Evolutionary conservation across 306 rosid species (phyloP).

Genomic region (Vigna trinervia): DNA sequence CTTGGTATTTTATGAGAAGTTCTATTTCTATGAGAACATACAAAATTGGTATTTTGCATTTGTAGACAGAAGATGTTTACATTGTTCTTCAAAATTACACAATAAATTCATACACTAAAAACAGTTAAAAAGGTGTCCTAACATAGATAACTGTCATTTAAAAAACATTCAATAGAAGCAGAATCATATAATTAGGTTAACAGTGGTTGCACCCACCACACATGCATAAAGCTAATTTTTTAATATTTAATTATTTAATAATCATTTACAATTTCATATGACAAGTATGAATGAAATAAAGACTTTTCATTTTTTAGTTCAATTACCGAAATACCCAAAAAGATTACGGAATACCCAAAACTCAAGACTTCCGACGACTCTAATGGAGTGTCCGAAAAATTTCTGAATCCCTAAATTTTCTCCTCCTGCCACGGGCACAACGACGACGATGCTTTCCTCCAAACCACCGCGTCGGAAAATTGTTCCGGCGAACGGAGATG

Average conservation of each 20-base stretch:
- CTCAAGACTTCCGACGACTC: constrained; percentile 36
- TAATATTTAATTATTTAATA: background rate
- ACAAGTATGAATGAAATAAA: background rate
- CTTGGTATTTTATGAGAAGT: too few species aligned
- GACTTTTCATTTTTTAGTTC: background rate
- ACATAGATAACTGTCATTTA: background rate
- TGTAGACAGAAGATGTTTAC: too few species aligned
- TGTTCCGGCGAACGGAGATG: constrained; percentile 68
- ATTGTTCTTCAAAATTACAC: too few species aligned
- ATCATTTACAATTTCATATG: background rate
- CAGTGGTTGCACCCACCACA: constrained; percentile 39
- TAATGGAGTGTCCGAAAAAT: constrained; percentile 44
- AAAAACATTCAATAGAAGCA: background rate
- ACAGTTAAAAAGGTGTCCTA: too few species aligned
- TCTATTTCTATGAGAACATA: too few species aligned
- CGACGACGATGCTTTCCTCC: constrained; percentile 65
- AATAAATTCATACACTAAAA: too few species aligned
- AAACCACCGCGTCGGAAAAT: constrained; percentile 81
- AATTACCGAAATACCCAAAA: constrained; percentile 34
- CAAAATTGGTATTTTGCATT: too few species aligned
- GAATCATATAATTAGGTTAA: background rate
- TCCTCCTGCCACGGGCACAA: constrained; percentile 48
- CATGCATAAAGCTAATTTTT: background rate
- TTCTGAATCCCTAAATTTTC: constrained; percentile 56
- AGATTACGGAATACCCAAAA: background rate